phyloP scores from a whole-genome alignment of 805 yeast genomes.

The Teunomyces tritomae region DNA sequence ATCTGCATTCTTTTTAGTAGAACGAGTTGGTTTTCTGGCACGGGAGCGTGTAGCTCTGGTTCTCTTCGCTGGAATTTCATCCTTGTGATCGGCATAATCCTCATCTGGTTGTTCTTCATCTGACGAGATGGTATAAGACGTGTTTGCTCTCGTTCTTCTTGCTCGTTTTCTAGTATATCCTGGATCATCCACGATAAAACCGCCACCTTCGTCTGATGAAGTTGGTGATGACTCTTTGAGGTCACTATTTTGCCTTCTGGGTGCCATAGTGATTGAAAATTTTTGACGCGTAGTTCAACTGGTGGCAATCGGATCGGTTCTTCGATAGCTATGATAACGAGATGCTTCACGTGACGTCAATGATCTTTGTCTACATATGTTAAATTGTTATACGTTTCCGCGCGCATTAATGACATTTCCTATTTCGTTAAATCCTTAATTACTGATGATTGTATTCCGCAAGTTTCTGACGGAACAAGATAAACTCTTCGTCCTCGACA shows the following conservation, averaged over 20 bases:
- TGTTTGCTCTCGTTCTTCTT: slow-evolving; percentile 7
- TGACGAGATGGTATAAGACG: slow-evolving; percentile 24
- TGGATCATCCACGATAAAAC: slow-evolving; percentile 42
- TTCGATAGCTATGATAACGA: background rate
- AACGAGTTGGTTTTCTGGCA: slow-evolving; percentile 2
- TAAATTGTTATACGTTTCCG: background rate
- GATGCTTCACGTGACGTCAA: slow-evolving; percentile 1
- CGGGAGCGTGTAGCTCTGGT: slow-evolving; percentile 11
- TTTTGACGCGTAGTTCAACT: background rate
- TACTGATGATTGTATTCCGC: slow-evolving; percentile 7
- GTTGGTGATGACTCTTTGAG: background rate
- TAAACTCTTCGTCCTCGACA: slow-evolving; percentile 32
- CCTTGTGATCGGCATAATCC: slow-evolving; percentile 9
- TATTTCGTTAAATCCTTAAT: background rate
- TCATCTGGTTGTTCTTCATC: slow-evolving; percentile 17
- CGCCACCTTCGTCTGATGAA: slow-evolving; percentile 26
- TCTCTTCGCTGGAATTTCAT: slow-evolving; percentile 6
- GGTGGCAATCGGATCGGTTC: background rate
- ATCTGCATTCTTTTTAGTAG: slow-evolving; percentile 8
- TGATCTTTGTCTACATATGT: background rate
- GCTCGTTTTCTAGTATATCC: slow-evolving; percentile 19
- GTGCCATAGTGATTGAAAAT: background rate
- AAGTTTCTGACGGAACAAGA: slow-evolving; percentile 18
- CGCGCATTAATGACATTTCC: slow-evolving; percentile 1
- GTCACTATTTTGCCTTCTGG: background rate